Percentiles rank a stretch among this genome's conserved stretches.
Conservation (phyloP, 2,329 filamentous ascomycete genomes). For the Leptographium procerum region DNA sequence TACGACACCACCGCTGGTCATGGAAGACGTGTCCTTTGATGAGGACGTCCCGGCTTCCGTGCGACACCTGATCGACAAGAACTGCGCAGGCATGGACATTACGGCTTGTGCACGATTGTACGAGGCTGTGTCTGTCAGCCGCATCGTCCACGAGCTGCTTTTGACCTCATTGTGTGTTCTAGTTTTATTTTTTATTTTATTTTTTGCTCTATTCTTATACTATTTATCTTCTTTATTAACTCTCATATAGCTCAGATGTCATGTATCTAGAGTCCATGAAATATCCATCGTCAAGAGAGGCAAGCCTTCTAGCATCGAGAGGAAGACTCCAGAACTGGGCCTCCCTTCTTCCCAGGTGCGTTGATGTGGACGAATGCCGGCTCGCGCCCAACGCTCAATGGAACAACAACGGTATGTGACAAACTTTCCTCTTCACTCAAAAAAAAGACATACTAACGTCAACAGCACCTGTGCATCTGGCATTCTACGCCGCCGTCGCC, state of each 20-base stretch:
- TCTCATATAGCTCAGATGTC: conserved; percentile 4
- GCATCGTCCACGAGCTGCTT: conserved; percentile 21
- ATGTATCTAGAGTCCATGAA: conserved; percentile 11
- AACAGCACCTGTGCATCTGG: conserved; percentile 26
- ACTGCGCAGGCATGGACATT: conserved; percentile 18
- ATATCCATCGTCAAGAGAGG: conserved; percentile 9
- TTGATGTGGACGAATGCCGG: conserved; percentile 14
- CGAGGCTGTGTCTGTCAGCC: conserved; percentile 21
- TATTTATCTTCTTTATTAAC: background rate
- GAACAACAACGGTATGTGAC: conserved; percentile 13
- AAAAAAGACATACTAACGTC: no score
- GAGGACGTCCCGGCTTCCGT: conserved; percentile 28
- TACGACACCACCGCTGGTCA: conserved; percentile 24
- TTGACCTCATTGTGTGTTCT: conserved; percentile 1
- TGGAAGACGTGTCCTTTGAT: conserved; percentile 31
- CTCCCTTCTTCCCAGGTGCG: conserved; percentile 24
- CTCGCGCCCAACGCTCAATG: conserved; percentile 2
- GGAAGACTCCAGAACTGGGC: conserved; percentile 24
- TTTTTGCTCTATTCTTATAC: background rate
- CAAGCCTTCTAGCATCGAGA: conserved; percentile 15
- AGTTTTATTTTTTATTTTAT: background rate
- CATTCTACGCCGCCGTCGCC: conserved; percentile 29
- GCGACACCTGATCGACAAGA: conserved; percentile 14
- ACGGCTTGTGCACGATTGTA: conserved; percentile 26
- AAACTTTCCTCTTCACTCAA: no score